These are phyloP conservation scores for Chytriomyces confervae DNA, from an alignment of 192 early-diverging fungal genomes.

Conservation along the genomic window DNA sequence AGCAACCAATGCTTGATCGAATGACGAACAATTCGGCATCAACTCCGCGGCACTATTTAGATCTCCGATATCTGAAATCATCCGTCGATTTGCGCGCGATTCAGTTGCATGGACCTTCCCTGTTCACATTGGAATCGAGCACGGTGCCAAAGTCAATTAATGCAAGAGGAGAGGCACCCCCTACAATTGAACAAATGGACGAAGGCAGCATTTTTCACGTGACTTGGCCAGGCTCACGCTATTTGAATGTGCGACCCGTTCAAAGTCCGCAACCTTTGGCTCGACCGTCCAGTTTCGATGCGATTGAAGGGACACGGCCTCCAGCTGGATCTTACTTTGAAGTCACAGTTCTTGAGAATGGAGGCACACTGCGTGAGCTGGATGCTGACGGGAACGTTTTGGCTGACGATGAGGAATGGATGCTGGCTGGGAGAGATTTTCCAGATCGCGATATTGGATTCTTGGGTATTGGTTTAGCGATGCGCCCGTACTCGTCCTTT, in stretches of 20 bases:
- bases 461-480: slow-evolving; percentile 49
- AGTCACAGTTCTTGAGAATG: slow-evolving; percentile 30
- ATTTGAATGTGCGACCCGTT: slow-evolving; percentile 4
- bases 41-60: too few species aligned
- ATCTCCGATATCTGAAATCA: too few species aligned
- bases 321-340: slow-evolving; percentile 40
- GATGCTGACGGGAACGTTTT: neutral
- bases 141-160: too few species aligned
- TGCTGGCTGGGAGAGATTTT: neutral
- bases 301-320: neutral
- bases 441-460: slow-evolving; percentile 30
- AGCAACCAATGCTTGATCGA: too few species aligned
- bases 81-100: too few species aligned
- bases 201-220: too few species aligned
- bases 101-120: too few species aligned
- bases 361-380: neutral
- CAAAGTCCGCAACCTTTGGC: slow-evolving; percentile 6
- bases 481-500: slow-evolving; percentile 47
- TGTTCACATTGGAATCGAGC: too few species aligned
- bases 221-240: neutral
- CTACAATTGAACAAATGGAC: too few species aligned
- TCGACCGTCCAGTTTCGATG: neutral
- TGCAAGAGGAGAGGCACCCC: too few species aligned
- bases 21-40: too few species aligned
- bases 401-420: neutral